These are phyloP conservation scores for Apophysomyces variabilis DNA, from an alignment of 371 early-diverging fungal genomes.

Conservation along the genomic window DNA sequence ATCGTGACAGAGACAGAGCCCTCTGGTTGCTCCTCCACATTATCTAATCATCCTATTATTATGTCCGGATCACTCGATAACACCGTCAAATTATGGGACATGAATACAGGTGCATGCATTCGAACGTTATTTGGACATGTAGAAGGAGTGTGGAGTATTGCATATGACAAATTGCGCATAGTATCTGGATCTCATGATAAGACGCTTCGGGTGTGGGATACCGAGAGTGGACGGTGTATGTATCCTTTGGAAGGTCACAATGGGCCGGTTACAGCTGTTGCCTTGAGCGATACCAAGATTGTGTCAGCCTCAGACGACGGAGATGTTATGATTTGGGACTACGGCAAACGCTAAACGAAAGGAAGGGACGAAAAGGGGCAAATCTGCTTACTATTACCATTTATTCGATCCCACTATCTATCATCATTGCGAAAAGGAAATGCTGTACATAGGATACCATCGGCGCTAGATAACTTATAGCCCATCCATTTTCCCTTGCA, in stretches of 20 bases:
- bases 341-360: conserved; percentile 31
- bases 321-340: conserved; percentile 82
- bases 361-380: not conserved
- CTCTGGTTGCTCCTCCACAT: not conserved
- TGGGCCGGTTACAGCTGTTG: conserved; percentile 77
- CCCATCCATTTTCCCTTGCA: too few species aligned
- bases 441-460: too few species aligned
- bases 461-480: too few species aligned
- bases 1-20: not conserved
- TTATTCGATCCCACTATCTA: not conserved
- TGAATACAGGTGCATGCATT: conserved; percentile 76
- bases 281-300: conserved; percentile 86
- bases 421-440: not conserved
- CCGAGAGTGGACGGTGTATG: conserved; percentile 80
- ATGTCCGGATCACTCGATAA: conserved; percentile 90
- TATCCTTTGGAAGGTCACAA: conserved; percentile 73
- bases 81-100: conserved; percentile 89
- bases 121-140: conserved; percentile 90
- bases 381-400: not conserved
- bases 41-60: conserved; percentile 60
- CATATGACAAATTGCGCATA: conserved; percentile 89
- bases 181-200: conserved; percentile 92
- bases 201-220: conserved; percentile 94
- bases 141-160: conserved; percentile 89
- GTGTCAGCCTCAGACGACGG: conserved; percentile 88